Base-by-base conservation (phyloP, 768 basidiomycete genomes). In the Tricholoma sp. region DNA sequence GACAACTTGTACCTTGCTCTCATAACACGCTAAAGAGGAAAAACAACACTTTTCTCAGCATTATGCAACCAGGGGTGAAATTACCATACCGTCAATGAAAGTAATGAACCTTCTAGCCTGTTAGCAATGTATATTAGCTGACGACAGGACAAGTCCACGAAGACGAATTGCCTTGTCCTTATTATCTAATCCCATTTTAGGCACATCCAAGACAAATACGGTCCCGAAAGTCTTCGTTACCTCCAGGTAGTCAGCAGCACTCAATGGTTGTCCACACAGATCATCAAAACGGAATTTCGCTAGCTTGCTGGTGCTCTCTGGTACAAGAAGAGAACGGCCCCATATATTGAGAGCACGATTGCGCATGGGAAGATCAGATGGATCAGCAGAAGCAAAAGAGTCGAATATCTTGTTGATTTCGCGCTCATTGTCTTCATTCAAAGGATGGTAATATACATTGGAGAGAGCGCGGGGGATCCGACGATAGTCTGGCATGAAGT, bases 31-130 rank as follows among this genome's bases (percentile, higher is more conserved):
- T 89, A 45, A 34, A 41, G 43, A 46, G 18, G 27, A 6, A 29
- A 59, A 31, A 10, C 2, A n/a, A 16, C 4, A 31, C n/a, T 18
- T 50, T 4, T 18, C 16, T 50, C 47, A 18, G 6, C 27, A 31
- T n/a, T 9, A 16, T 16, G 29, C 27, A 31, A 32, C 27, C 32
- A 61, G 50, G 10, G 27, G 31, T 16, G 34, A 21, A 39, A 55
- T 50, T 52, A 79, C 82, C 2, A 59, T 54, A 83, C 89, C 89
- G 76, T 99, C 97, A 64, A 99, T 88, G 69, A 98, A 98, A 0
- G 95, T 95, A 67, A 99, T 99, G 69, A 99, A 98, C 60, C 97
- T 77, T 63, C 97, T 80, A 18, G 95, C 95, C 90, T 91, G 7
- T 41, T 55, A 46, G 54, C 11, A 45, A 32, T 47, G 50, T 34